Evolutionary conservation across 2,329 filamentous ascomycete genomes (phyloP), one percentile per base, ranked within the genome.

Genomic region (Cladophialophora immunda): DNA sequence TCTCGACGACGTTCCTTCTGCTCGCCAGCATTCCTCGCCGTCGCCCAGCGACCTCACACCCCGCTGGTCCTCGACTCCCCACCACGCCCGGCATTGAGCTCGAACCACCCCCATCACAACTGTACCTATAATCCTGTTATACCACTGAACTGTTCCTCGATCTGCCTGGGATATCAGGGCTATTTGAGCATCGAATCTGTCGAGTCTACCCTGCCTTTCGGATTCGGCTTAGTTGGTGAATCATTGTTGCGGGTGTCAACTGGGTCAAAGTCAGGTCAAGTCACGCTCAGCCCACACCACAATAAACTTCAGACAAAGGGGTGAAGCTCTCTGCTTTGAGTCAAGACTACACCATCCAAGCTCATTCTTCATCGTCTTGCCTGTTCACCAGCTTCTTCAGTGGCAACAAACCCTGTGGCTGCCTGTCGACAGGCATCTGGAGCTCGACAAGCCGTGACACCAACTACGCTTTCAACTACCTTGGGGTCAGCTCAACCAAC

Each of bases 1-100:
- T 70, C 66, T 68, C 65, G 68, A 68, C 66, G 68, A 70, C 68
- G 63, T 62, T 68, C 66, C 55, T 68, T 68, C 63, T 50, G n/a
- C 45, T 25, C 45, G 9, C 59, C 61, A 36, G 50, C 68, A 65
- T 66, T 70, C 68, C 65, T 67, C 55, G 62, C 56, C 65, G 68
- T 68, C 59, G 64, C 65, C 68, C 36, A 50, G 68, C 68, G 52
- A 65, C 52, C 59, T 54, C 64, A 25, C 38, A 45, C 62, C 65
- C 62, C 65, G 61, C 68, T 64, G 64, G 32, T 29, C 38, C 61
- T 58, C 59, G 25, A 30, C 61, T 57, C 64, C 57, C 58, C 57
- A 55, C 66, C 60, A 55, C 64, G 38, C 36, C 41, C 47, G 38
- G 30, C 32, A 64, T 38, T 59, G 36, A 32, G 65, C 65, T 66